Conservation (phyloP, 495 filamentous ascomycete species). For the Margaritispora aquatica region DNA sequence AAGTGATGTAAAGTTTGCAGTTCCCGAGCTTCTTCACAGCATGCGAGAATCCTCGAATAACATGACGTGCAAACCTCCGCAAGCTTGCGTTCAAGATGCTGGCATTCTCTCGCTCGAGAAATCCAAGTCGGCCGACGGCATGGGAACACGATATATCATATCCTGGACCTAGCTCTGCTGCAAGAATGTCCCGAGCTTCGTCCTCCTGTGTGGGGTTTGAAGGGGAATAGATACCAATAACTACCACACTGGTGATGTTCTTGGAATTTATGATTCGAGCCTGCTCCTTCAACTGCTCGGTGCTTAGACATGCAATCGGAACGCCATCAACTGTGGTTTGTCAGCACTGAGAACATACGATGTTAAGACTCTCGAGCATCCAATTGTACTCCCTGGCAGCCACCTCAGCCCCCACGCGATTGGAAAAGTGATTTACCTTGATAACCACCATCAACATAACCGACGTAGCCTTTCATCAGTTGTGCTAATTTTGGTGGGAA, state of each 20-base stretch:
- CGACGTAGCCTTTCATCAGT: constrained; percentile 31
- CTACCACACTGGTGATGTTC: constrained; percentile 28
- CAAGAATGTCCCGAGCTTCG: constrained; percentile 12
- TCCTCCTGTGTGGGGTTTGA: constrained; percentile 22
- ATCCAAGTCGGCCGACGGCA: constrained; percentile 40
- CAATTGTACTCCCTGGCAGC: not conserved
- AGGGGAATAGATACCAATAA: constrained; percentile 36
- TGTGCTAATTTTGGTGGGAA: constrained; percentile 30
- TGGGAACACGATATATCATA: constrained; percentile 30
- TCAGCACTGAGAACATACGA: not conserved
- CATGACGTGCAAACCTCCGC: constrained; percentile 35
- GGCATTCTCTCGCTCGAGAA: constrained; percentile 47
- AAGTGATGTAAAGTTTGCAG: constrained; percentile 44
- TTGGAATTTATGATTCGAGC: constrained; percentile 27
- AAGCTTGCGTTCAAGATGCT: constrained; percentile 46
- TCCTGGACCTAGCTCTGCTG: constrained; percentile 15
- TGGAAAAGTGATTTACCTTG: constrained; percentile 17
- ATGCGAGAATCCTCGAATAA: constrained; percentile 35
- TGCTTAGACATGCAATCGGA: constrained; percentile 26
- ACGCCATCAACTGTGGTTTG: constrained; percentile 30
- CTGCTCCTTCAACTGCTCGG: constrained; percentile 26
- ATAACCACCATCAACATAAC: constrained; percentile 36
- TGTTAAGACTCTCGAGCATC: not conserved
- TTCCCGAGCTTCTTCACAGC: constrained; percentile 38
- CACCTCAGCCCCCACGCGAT: not conserved